phyloP scores from a whole-genome alignment of 2,329 filamentous ascomycete genomes.

The Dactylellina parvicollis region DNA sequence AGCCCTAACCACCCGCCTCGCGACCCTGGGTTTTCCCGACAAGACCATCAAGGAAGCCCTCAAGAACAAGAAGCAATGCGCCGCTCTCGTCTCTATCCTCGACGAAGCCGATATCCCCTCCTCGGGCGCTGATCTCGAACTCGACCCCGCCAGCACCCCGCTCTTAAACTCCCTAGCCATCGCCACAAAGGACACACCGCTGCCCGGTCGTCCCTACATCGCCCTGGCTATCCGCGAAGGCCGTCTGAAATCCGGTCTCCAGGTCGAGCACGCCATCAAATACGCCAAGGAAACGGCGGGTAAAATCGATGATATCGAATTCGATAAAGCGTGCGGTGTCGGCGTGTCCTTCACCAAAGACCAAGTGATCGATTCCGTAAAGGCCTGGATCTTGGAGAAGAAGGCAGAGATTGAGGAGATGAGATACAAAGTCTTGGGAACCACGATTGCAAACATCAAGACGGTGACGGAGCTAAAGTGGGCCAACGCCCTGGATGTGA shows the following conservation, averaged over 20 bases:
- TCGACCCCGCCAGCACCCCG: conserved; percentile 50
- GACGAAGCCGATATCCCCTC: conserved; percentile 52
- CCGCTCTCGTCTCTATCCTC: conserved; percentile 54
- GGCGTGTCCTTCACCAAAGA: conserved; percentile 55
- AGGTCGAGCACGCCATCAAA: conserved; percentile 57
- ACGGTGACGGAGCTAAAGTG: conserved; percentile 56
- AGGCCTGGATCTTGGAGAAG: conserved; percentile 54
- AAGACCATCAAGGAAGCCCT: conserved; percentile 57
- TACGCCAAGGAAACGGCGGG: conserved; percentile 55
- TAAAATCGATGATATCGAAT: conserved; percentile 44
- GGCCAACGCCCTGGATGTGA: conserved; percentile 56
- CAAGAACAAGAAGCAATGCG: conserved; percentile 57
- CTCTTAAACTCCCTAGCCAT: conserved; percentile 55
- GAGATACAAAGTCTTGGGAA: conserved; percentile 56
- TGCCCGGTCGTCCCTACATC: conserved; percentile 54
- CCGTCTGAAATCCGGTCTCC: conserved; percentile 55
- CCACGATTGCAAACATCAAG: conserved; percentile 56
- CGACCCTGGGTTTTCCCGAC: conserved; percentile 56
- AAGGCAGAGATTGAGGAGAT: conserved; percentile 55
- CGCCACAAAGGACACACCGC: conserved; percentile 53
- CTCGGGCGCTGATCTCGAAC: conserved; percentile 15
- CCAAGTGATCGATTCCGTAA: conserved; percentile 50
- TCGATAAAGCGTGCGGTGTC: conserved; percentile 56
- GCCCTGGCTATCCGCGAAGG: conserved; percentile 55
- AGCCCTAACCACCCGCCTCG: conserved; percentile 53